Conservation (phyloP, 2,329 filamentous ascomycete genomes). For the Myriangium duriaei region DNA sequence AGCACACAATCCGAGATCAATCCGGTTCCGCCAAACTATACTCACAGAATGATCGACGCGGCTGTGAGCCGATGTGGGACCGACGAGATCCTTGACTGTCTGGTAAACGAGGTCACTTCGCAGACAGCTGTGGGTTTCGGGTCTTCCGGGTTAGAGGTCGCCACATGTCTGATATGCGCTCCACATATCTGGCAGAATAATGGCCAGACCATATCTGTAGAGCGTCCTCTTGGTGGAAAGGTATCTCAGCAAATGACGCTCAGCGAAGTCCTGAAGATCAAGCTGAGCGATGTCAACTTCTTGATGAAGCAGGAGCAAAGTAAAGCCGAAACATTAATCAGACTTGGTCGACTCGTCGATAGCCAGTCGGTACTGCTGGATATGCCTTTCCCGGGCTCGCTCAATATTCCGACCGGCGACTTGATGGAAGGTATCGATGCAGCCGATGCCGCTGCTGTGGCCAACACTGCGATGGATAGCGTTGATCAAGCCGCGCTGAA, state of each 20-base stretch:
- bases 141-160: constrained; percentile 55
- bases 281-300: constrained; percentile 38
- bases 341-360: constrained; percentile 21
- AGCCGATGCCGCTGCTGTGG: constrained; percentile 12
- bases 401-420: constrained; percentile 20
- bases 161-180: constrained; percentile 55
- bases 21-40: constrained; percentile 51
- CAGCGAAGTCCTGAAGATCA: constrained; percentile 29
- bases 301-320: constrained; percentile 47
- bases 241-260: constrained; percentile 5
- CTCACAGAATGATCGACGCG: constrained; percentile 55
- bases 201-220: constrained; percentile 15
- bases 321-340: constrained; percentile 36
- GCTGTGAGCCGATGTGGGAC: constrained; percentile 51
- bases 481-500: constrained; percentile 3
- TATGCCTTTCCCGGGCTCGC: constrained; percentile 45
- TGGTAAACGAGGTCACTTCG: constrained; percentile 55
- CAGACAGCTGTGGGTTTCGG: constrained; percentile 49
- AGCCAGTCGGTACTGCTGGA: constrained; percentile 29
- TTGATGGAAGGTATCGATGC: constrained; percentile 25
- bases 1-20: constrained; percentile 37
- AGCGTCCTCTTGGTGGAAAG: neutral
- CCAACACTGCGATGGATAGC: constrained; percentile 1
- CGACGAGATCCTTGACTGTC: constrained; percentile 44
- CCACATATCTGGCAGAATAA: constrained; percentile 37